phyloP scores from a whole-genome alignment of 1,139 yeast species.

The Candida labiduridarum region DNA sequence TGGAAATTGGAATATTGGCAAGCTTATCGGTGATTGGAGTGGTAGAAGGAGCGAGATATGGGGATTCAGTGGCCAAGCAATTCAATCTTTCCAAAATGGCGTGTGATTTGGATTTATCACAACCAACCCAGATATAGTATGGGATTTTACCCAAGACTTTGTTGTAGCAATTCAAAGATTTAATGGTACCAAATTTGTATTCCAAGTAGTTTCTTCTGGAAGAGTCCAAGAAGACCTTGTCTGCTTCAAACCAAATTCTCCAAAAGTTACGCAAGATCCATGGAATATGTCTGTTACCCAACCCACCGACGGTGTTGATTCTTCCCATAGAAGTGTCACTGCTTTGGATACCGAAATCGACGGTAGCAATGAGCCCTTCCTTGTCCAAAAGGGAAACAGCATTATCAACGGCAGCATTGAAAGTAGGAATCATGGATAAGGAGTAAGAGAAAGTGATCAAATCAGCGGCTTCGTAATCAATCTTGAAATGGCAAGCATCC shows the following conservation, averaged over 20 bases:
- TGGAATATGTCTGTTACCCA: constrained; percentile 68
- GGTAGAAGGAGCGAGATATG: constrained; percentile 66
- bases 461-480: constrained; percentile 50
- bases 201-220: constrained; percentile 82
- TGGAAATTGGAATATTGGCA: constrained; percentile 46
- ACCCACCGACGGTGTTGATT: constrained; percentile 74
- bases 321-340: constrained; percentile 67
- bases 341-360: constrained; percentile 80
- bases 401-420: constrained; percentile 78
- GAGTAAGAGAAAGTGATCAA: constrained; percentile 78
- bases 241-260: constrained; percentile 88
- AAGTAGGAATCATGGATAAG: constrained; percentile 82
- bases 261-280: constrained; percentile 81
- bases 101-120: constrained; percentile 65
- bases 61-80: constrained; percentile 78
- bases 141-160: constrained; percentile 70
- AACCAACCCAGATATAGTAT: constrained; percentile 81
- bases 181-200: constrained; percentile 77
- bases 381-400: constrained; percentile 55
- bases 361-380: constrained; percentile 65
- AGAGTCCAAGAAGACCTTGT: constrained; percentile 76
- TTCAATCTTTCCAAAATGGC: constrained; percentile 65
- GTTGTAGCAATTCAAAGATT: constrained; percentile 70
- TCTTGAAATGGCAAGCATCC: constrained; percentile 73
- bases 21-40: constrained; percentile 22